Base-by-base conservation (phyloP, 31 red algal genomes). In the Asparagopsis taxiformis region DNA sequence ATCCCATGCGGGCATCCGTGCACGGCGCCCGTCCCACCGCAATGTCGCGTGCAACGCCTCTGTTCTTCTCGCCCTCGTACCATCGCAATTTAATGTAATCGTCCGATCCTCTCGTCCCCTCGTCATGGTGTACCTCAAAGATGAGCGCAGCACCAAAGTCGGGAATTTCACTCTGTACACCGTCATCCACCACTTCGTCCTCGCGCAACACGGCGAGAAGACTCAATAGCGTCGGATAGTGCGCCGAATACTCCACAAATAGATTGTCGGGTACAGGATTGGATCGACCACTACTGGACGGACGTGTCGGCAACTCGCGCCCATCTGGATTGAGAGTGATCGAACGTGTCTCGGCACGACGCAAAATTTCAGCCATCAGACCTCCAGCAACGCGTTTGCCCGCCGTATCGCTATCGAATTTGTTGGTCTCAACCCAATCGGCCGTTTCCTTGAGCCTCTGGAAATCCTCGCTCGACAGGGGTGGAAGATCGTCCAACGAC, bases 211-310 rank as follows among this genome's bases (percentile, higher is more conserved):
- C 33, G 16, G 79, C 61, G 32, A 84, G 74, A 25, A 93, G 70
- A n/a, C 69, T 78, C 0, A 93, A 48, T 19, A 93, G 51, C 33
- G 79, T 85, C 0, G 89, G 89, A 62, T 93, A 93, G 44, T 93
- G 89, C 13, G 67, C 89, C 25, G 89, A 93, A 58, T 72, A 79
- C 19, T 91, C 88, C 8, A 91, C 32, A 23, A 91, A 53, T 10
- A 60, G 82, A 48, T 67, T 52, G 20, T 2, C 22, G 11, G 48
- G 55, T 35, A 68, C 34, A 5, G 3, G 30, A 13, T 56, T 35
- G 0, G 20, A 33, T 17, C 43, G 56, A 24, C 56, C 36, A 31
- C 46, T 49, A n/a, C 25, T 65, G 7, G 10, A 28, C 13, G 48
- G 55, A 10, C 28, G 10, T 26, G 31, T n/a, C 11, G 13, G 3